Evolutionary conservation across 129 eudicot genomes (phyloP).

Genomic region (Artemisia annua): DNA sequence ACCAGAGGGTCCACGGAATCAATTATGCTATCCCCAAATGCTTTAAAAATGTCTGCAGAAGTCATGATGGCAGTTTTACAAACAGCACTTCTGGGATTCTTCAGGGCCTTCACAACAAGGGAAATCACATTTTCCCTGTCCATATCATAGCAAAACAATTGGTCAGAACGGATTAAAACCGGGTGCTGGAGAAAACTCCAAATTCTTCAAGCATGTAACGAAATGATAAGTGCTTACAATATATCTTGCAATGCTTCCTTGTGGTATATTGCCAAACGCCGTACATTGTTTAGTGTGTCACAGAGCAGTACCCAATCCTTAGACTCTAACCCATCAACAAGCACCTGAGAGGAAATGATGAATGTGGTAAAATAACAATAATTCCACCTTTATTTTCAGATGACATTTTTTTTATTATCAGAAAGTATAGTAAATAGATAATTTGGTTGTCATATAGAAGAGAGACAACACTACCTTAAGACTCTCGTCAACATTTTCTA

Average conservation of each 20-base stretch:
- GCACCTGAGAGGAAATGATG: constrained; percentile 44
- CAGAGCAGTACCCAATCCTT: constrained; percentile 80
- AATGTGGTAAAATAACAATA: not conserved
- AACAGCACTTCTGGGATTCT: constrained; percentile 94
- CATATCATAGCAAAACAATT: not conserved
- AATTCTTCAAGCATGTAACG: not conserved
- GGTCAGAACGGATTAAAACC: constrained; percentile 1
- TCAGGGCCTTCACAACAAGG: constrained; percentile 72
- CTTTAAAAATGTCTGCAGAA: constrained; percentile 73
- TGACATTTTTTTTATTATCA: not conserved
- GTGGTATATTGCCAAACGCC: constrained; percentile 68
- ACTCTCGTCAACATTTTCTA: constrained; percentile 60
- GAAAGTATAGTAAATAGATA: not conserved
- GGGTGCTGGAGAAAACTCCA: too few relatives aligned
- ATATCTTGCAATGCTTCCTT: constrained; percentile 57
- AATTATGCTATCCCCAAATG: constrained; percentile 61
- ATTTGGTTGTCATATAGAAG: not conserved
- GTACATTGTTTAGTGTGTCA: constrained; percentile 71
- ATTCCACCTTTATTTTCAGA: not conserved
- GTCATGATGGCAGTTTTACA: constrained; percentile 90
- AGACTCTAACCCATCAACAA: constrained; percentile 61
- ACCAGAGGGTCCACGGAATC: constrained; percentile 79
- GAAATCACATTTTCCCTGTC: constrained; percentile 65
- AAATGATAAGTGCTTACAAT: constrained; percentile 44
- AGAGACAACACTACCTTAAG: constrained; percentile 41